phyloP scores from a whole-genome alignment of 768 basidiomycete species.

The Tulasnella sp. region DNA sequence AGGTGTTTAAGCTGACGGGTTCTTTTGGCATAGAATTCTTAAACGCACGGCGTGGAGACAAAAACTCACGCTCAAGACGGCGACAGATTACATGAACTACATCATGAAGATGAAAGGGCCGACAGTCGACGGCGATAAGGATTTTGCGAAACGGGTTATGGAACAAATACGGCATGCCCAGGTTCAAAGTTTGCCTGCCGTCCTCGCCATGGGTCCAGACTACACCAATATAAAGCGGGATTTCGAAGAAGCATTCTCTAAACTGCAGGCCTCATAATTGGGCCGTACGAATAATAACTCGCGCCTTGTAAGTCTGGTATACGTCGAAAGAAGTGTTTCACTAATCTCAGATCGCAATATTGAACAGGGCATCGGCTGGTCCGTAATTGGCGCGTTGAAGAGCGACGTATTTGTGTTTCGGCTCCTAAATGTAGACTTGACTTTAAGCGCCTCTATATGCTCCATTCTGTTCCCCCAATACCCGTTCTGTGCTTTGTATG shows the following conservation, averaged over 20 bases:
- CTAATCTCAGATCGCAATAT: no score
- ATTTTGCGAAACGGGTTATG: no score
- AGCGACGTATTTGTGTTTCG: no score
- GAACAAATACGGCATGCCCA: neutral
- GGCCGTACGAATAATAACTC: neutral
- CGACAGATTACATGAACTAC: neutral
- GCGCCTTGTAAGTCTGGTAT: neutral
- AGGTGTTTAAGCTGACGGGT: neutral
- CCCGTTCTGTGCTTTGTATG: no score
- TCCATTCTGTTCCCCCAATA: no score
- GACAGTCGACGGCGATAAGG: no score
- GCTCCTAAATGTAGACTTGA: no score
- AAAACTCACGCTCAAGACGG: neutral
- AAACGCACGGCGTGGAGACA: neutral
- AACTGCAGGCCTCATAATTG: neutral
- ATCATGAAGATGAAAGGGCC: neutral
- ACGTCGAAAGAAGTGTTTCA: no score
- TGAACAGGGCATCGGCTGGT: no score
- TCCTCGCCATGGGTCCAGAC: neutral
- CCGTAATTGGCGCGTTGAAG: no score
- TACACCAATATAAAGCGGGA: neutral
- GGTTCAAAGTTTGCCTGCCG: neutral
- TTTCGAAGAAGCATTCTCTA: neutral
- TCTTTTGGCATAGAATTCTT: neutral
- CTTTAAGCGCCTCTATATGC: no score